A percentile compares a stretch with the other conserved stretches of the same genome.
Evolutionary conservation across 371 early-diverging fungal genomes (phyloP).

Genomic region (Mucor racemosus): DNA sequence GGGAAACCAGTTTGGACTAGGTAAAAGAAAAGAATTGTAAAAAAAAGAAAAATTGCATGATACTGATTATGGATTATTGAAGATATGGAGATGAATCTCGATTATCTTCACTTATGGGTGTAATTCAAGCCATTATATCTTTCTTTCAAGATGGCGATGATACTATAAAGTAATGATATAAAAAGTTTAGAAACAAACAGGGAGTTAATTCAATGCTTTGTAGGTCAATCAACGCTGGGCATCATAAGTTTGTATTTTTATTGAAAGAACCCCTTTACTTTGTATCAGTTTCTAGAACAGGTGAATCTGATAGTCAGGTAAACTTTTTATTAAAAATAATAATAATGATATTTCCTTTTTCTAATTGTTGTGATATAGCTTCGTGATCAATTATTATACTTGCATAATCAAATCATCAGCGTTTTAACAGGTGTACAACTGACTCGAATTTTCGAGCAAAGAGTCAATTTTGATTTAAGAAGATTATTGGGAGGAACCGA

Average conservation of each 20-base stretch:
- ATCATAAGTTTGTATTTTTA: conserved; percentile 84
- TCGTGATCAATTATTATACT: conserved; percentile 76
- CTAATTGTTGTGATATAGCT: conserved; percentile 52
- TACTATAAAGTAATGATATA: conserved; percentile 61
- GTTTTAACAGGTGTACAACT: conserved; percentile 84
- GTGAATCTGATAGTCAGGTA: conserved; percentile 83
- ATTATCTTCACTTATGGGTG: conserved; percentile 88
- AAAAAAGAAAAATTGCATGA: neutral
- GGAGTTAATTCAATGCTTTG: neutral
- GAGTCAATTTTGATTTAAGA: conserved; percentile 90
- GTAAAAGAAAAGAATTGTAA: conserved; percentile 26
- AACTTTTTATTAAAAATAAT: neutral
- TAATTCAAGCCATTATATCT: conserved; percentile 90
- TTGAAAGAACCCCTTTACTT: conserved; percentile 84
- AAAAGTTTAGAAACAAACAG: neutral
- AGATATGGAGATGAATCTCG: conserved; percentile 91
- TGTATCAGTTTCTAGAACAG: conserved; percentile 80
- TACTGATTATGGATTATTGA: neutral
- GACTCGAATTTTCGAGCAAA: conserved; percentile 83
- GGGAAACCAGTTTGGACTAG: conserved; percentile 90
- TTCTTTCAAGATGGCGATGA: conserved; percentile 87
- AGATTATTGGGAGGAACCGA: conserved; percentile 84
- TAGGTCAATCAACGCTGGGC: conserved; percentile 78
- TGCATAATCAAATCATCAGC: conserved; percentile 89
- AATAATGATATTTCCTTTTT: neutral